Evolutionary conservation across 2,329 filamentous ascomycete genomes (phyloP).

Genomic region (Emmonsia crescens): DNA sequence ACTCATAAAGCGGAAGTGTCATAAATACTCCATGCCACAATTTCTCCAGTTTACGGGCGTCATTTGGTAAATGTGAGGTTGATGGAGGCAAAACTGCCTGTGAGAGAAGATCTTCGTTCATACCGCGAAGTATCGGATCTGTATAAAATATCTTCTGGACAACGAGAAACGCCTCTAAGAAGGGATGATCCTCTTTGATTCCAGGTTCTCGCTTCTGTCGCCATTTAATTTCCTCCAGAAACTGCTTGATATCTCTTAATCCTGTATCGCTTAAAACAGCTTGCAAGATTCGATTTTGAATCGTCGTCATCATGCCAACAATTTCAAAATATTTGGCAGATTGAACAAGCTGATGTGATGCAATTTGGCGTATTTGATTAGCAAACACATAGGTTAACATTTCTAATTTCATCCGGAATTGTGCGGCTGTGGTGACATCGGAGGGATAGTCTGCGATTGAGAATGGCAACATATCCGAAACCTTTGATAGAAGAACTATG

Average conservation of each 20-base stretch:
- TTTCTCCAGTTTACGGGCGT: conserved; percentile 26
- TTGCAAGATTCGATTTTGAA: conserved; percentile 28
- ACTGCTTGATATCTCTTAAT: conserved; percentile 28
- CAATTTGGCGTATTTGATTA: conserved; percentile 30
- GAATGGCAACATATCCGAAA: conserved; percentile 25
- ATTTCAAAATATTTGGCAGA: conserved; percentile 16
- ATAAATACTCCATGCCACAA: conserved; percentile 39
- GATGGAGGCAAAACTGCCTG: conserved; percentile 23
- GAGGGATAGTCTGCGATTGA: too few relatives aligned
- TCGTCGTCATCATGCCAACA: conserved; percentile 22
- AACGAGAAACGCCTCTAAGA: conserved; percentile 39
- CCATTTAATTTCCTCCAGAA: conserved; percentile 37
- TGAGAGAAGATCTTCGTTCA: conserved; percentile 30
- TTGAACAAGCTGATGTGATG: conserved; percentile 24
- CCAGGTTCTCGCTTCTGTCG: conserved; percentile 37
- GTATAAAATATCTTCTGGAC: conserved; percentile 32
- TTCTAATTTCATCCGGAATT: conserved; percentile 16
- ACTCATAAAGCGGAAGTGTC: conserved; percentile 42
- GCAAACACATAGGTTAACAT: conserved; percentile 26
- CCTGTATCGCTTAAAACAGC: conserved; percentile 24
- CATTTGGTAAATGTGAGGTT: conserved; percentile 23
- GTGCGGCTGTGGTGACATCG: conserved; percentile 12
- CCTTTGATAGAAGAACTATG: conserved; percentile 25
- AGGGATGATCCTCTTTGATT: conserved; percentile 34
- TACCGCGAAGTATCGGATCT: conserved; percentile 20